Base-by-base conservation (phyloP, 2,329 filamentous ascomycete species). In the Ampelomyces quisqualis region DNA sequence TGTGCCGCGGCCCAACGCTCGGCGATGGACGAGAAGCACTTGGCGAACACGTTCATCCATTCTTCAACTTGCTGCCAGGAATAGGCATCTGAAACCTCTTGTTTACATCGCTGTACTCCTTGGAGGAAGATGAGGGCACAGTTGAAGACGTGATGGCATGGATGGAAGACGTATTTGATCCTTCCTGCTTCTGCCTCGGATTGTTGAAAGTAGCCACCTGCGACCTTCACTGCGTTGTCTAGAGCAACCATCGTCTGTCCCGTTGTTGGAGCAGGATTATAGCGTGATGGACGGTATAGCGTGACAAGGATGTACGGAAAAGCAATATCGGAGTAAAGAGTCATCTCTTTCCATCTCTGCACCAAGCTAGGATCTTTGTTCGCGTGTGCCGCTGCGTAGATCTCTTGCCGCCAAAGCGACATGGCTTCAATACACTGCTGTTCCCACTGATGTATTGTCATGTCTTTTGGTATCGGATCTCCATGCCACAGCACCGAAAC, bases 141-240 rank as follows among this genome's bases (percentile, higher is more conserved):
- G 9, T 58, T 58, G 49, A 65, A 67, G 2, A 62, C 56, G 28
- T 68, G 62, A 26, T 68, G 64, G 17, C 62, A 66, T 10, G 64
- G 62, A 40, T 68, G 64, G 34, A 68, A 68, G 11, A 68, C 64
- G 37, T 68, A 68, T 55, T 67, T 68, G 45, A 66, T 66, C 36
- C 60, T 56, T 9, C 64, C 64, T 19, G 55, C 56, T 24, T 60
- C 58, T 27, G 59, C 57, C 29, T 66, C 62, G 22, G 55, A 55
- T 45, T 68, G 64, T 22, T 55, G 50, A 36, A 54, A 60, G 29
- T 67, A 68, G 7, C 59, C 60, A 9, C 60, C 55, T 3, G 64
- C 64, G n/a, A 67, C 59, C 22, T 58, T 49, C 19, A 66, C 59
- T 31, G 62, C 55, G 31, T 55, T 58, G 7, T 45, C 45, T 21